phyloP scores from a whole-genome alignment of 495 filamentous ascomycete species.

The Tuber umbilicatum region DNA sequence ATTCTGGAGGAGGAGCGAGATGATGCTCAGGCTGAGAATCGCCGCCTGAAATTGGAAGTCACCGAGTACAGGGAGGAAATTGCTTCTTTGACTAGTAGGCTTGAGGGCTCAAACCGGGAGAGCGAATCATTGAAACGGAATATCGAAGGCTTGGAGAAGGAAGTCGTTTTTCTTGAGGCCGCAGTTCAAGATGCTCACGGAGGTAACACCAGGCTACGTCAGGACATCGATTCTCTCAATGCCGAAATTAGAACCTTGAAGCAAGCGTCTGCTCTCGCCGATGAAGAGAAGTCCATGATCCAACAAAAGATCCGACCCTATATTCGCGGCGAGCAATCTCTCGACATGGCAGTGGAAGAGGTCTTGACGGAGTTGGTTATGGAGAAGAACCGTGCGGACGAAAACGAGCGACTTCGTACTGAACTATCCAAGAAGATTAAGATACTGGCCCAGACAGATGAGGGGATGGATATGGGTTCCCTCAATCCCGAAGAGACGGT shows the following conservation, averaged over 20 bases:
- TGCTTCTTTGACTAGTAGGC: conserved; percentile 14
- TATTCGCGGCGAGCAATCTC: conserved; percentile 31
- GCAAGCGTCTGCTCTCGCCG: conserved; percentile 20
- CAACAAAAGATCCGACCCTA: conserved; percentile 40
- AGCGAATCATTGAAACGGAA: conserved; percentile 13
- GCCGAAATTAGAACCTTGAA: conserved; percentile 18
- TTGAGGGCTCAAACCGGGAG: conserved; percentile 22
- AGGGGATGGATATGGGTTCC: conserved; percentile 10
- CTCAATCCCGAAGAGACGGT: conserved; percentile 36
- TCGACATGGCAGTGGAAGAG: conserved; percentile 42
- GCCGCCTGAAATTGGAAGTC: conserved; percentile 28
- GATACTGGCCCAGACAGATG: conserved; percentile 30
- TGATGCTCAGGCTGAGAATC: conserved; percentile 27
- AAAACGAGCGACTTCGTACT: conserved; percentile 27
- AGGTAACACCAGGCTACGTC: conserved; percentile 12
- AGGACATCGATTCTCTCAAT: conserved; percentile 21
- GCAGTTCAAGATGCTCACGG: conserved; percentile 16
- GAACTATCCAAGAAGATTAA: conserved; percentile 36
- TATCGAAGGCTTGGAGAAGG: conserved; percentile 21
- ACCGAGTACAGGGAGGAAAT: conserved; percentile 19
- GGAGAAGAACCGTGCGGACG: conserved; percentile 39
- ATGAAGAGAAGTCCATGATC: conserved; percentile 38
- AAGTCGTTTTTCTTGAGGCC: conserved; percentile 25
- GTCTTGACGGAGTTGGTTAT: conserved; percentile 38
- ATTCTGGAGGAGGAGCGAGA: conserved; percentile 19